Evolutionary conservation across 2,329 filamentous ascomycete genomes (phyloP), one percentile per base, ranked within the genome.

Genomic region (Pyricularia sp.): DNA sequence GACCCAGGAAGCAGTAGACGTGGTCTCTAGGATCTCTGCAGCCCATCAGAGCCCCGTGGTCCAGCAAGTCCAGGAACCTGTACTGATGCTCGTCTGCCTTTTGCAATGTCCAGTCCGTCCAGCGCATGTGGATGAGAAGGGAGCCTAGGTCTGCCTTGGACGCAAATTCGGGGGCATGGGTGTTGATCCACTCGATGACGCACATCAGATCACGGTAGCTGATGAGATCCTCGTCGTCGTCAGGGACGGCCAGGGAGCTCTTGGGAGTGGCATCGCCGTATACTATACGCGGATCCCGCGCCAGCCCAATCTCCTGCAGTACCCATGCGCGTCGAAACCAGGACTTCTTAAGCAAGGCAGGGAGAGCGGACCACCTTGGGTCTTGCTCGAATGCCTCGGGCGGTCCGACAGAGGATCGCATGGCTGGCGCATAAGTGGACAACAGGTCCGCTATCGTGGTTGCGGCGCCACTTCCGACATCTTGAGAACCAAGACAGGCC

Each of bases 261-360:
- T 4, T n/a, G 12, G 26, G 16, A 8, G 6, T 35, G 19, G 13
- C 19, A 19, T 40, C 33, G 31, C 60, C 28, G 31, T 24, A 62
- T n/a, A 44, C 60, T 19, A 44, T 44, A 19, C 31, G 19, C 7
- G 31, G 28, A 13, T 31, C 28, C 24, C 22, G 24, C n/a, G 60
- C 60, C 19, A 62, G 60, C 7, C 60, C 60, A 19, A 62, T 13
- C 31, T 62, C 60, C 13, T 62, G 60, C 9, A 62, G 22, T 8
- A 62, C 60, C 60, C 60, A 62, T 19, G 60, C 60, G n/a, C 60
- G 60, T 24, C 13, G 31, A 35, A 62, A 62, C 60, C 60, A 62
- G n/a, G 31, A n/a, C 10, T n/a, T 35, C 13, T 4, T 9, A 16
- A 44, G 31, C 31, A 62, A n/a, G 19, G 19, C 1, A 33, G 26